Conservation (phyloP, 2,329 filamentous ascomycete genomes). For the Peltaster fructicola region DNA sequence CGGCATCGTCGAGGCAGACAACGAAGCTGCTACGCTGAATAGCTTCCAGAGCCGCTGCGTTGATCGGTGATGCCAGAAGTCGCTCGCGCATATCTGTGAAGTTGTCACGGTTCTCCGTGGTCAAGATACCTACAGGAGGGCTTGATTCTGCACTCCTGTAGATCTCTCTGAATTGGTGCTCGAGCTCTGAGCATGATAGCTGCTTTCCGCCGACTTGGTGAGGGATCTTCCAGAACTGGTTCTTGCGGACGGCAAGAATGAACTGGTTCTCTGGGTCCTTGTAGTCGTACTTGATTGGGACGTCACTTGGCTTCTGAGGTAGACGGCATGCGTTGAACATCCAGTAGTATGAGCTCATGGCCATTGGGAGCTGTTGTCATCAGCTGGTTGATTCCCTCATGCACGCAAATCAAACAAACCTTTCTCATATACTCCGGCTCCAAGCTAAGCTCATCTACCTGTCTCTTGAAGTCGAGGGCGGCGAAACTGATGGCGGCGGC, state of each 20-base stretch:
- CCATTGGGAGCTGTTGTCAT: slow-evolving; percentile 82
- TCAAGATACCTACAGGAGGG: slow-evolving; percentile 66
- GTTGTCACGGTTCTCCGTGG: slow-evolving; percentile 80
- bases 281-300: slow-evolving; percentile 61
- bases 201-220: slow-evolving; percentile 69
- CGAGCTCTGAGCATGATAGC: slow-evolving; percentile 75
- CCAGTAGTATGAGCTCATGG: slow-evolving; percentile 96
- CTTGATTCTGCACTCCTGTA: slow-evolving; percentile 60
- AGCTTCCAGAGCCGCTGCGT: slow-evolving; percentile 57
- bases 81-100: slow-evolving; percentile 68
- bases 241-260: slow-evolving; percentile 81
- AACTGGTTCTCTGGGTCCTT: slow-evolving; percentile 69
- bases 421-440: slow-evolving; percentile 99
- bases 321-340: slow-evolving; percentile 96
- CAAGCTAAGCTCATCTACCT: slow-evolving; percentile 64
- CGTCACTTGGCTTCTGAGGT: slow-evolving; percentile 63
- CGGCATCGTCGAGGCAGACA: slow-evolving; percentile 81
- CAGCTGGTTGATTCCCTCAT: no score
- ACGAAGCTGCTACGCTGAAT: slow-evolving; percentile 84
- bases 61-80: slow-evolving; percentile 60
- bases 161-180: slow-evolving; percentile 72
- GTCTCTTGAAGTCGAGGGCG: slow-evolving; percentile 81
- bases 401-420: no score
- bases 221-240: slow-evolving; percentile 87
- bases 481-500: slow-evolving; percentile 79